Evolutionary conservation across 345 rosid genomes (phyloP).

Genomic region (Gynandropsis gynandra): DNA sequence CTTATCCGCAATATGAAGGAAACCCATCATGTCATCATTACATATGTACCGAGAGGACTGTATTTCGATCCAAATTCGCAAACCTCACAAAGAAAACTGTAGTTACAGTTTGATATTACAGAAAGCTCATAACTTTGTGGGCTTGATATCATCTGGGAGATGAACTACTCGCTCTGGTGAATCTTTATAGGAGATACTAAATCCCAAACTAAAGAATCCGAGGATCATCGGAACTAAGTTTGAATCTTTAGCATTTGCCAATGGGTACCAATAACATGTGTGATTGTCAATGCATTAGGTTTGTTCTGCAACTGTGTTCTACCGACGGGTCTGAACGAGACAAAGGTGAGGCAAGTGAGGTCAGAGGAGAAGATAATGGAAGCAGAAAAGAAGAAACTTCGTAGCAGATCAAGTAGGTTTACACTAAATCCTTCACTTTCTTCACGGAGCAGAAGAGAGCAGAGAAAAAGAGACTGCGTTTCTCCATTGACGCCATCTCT

Average conservation of each 20-base stretch:
- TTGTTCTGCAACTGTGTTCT: constrained; percentile 88
- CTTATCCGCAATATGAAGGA: neutral
- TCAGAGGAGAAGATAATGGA: constrained; percentile 36
- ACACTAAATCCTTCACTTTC: constrained; percentile 46
- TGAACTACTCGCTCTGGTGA: too few species aligned
- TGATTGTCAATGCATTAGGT: constrained; percentile 37
- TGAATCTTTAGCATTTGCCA: too few species aligned
- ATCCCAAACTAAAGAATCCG: too few species aligned
- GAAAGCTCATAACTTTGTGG: neutral
- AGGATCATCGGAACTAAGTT: too few species aligned
- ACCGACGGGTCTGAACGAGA: constrained; percentile 70
- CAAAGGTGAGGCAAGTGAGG: constrained; percentile 53
- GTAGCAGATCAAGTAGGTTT: constrained; percentile 47
- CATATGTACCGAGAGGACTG: neutral
- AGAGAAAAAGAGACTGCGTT: constrained; percentile 48
- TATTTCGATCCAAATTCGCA: too few species aligned
- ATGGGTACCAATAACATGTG: too few species aligned
- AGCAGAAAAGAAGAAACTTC: constrained; percentile 67
- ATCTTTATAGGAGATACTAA: neutral
- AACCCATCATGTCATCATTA: neutral
- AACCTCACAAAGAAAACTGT: too few species aligned
- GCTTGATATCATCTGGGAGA: too few species aligned
- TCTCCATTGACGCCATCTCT: constrained; percentile 54
- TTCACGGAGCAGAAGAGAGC: constrained; percentile 54
- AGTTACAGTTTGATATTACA: too few species aligned